These are phyloP conservation scores for Chamaecrista fasciculata DNA, from an alignment of 306 rosid species.

Conservation along the genomic window DNA sequence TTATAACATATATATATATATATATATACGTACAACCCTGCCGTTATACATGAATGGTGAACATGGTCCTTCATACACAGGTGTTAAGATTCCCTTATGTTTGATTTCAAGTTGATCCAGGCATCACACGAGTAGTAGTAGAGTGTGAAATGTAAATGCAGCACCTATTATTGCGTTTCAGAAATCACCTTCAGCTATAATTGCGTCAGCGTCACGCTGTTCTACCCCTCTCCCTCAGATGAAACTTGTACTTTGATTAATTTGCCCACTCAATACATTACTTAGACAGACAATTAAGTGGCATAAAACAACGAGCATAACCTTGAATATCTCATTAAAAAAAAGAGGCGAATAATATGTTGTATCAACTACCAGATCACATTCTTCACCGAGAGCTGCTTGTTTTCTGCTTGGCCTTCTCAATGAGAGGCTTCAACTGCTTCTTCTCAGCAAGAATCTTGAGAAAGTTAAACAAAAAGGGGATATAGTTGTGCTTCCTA, in stretches of 20 bases:
- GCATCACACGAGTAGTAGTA: not conserved
- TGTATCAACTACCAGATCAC: slow-evolving; percentile 6
- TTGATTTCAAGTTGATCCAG: not conserved
- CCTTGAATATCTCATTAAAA: not conserved
- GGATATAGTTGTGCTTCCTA: slow-evolving; percentile 95
- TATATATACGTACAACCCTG: no score
- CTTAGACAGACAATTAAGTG: not conserved
- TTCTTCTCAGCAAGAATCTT: slow-evolving; percentile 97
- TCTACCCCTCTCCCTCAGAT: not conserved
- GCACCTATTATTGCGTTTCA: not conserved
- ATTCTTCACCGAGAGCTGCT: slow-evolving; percentile 58
- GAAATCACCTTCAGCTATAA: no score
- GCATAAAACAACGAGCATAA: not conserved
- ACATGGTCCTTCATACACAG: no score
- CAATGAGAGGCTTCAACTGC: slow-evolving; percentile 90
- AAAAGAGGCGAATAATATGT: slow-evolving; percentile 2
- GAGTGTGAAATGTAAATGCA: not conserved
- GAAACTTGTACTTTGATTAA: not conserved
- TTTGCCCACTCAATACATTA: not conserved
- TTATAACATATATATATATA: no score
- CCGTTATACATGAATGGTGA: no score
- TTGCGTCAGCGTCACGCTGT: not conserved
- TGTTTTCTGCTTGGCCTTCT: slow-evolving; percentile 91
- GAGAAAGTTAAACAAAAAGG: slow-evolving; percentile 79
- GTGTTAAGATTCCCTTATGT: not conserved